These are phyloP conservation scores for Prototheca cutis DNA, from an alignment of 163 green algal species.

Conservation along the genomic window DNA sequence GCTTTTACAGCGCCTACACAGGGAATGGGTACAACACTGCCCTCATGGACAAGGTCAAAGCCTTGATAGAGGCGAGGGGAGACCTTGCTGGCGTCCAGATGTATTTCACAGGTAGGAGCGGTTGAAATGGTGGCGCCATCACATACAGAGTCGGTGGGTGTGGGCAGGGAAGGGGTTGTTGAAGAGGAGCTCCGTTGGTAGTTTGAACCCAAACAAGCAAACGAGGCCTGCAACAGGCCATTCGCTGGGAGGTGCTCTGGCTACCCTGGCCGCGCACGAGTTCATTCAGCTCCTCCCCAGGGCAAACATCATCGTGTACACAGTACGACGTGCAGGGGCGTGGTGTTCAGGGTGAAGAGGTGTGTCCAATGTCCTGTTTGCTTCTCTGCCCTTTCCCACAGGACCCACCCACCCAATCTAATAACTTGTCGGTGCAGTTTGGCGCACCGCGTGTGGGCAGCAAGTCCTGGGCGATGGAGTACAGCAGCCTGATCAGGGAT, in stretches of 20 bases:
- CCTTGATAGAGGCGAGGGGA: not conserved
- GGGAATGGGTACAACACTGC: conserved; percentile 4
- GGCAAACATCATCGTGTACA: conserved; percentile 1
- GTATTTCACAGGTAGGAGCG: conserved; percentile 5
- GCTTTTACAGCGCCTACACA: not conserved
- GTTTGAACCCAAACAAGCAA: no score
- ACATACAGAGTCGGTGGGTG: no score
- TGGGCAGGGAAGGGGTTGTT: no score
- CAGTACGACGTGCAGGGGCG: not conserved
- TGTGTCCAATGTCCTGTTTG: conserved; percentile 6
- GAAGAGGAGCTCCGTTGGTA: no score
- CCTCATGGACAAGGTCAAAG: conserved; percentile 5
- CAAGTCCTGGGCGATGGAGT: conserved; percentile 43
- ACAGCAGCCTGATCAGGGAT: conserved; percentile 38
- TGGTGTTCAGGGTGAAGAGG: not conserved
- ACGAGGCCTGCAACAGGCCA: conserved; percentile 44
- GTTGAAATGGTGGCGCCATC: no score
- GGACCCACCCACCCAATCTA: no score
- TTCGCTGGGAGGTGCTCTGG: conserved; percentile 48
- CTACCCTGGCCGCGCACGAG: conserved; percentile 35
- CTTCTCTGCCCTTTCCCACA: no score
- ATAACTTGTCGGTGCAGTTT: conserved; percentile 12
- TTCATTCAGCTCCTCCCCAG: not conserved
- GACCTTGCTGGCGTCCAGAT: not conserved
- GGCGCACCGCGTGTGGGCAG: conserved; percentile 51